These are phyloP conservation scores for Vaccinium vitisidaea DNA, from an alignment of 148 eudicot genomes.

Conservation along the genomic window DNA sequence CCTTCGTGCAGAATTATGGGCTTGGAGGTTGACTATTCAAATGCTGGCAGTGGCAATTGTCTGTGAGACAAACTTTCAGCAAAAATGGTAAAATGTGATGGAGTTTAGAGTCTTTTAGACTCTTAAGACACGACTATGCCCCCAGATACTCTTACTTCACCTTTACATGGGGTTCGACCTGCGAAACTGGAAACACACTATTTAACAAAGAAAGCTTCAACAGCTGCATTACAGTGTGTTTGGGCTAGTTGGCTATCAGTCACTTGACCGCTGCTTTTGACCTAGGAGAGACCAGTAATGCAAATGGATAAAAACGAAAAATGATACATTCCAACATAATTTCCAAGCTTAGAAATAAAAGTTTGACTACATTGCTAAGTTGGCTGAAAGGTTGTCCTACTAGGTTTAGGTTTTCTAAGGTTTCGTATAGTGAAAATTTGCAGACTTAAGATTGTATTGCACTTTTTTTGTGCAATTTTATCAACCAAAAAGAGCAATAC, in stretches of 20 bases:
- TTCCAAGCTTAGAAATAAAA: neutral
- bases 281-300: neutral
- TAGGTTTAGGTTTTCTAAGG: too few relatives aligned
- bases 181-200: neutral
- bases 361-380: too few relatives aligned
- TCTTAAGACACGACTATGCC: too few relatives aligned
- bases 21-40: neutral
- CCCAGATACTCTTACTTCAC: too few relatives aligned
- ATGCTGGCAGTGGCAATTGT: neutral
- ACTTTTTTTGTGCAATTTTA: neutral
- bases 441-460: too few relatives aligned
- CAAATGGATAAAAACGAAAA: neutral
- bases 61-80: too few relatives aligned
- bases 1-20: neutral
- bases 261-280: neutral
- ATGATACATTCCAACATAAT: neutral
- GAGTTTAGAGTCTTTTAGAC: too few relatives aligned
- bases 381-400: neutral
- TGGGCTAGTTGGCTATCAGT: neutral
- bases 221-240: neutral
- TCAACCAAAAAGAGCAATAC: conserved; percentile 5
- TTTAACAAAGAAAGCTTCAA: neutral
- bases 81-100: too few relatives aligned
- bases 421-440: too few relatives aligned
- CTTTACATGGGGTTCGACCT: too few relatives aligned